These are phyloP conservation scores for Pichia phayaonensis DNA, from an alignment of 805 yeast species.

Conservation along the genomic window DNA sequence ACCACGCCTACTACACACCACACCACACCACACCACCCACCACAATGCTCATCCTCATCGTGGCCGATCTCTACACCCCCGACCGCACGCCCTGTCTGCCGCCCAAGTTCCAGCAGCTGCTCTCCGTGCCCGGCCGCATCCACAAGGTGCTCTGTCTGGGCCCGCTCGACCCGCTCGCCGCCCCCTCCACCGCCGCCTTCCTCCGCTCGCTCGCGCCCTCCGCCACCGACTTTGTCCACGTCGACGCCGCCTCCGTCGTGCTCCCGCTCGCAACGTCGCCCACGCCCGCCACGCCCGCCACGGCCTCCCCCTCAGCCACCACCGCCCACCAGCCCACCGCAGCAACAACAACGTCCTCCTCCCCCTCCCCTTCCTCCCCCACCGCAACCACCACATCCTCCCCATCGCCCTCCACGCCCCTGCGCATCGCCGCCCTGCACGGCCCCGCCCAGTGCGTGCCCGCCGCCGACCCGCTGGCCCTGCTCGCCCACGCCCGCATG, in stretches of 20 bases:
- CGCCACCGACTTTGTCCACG: not conserved
- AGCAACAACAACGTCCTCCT: no score
- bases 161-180: not conserved
- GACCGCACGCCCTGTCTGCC: not conserved
- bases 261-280: not conserved
- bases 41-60: not conserved
- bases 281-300: not conserved
- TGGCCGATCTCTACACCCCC: not conserved
- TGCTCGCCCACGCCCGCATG: slow-evolving; percentile 77
- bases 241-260: not conserved
- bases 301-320: no score
- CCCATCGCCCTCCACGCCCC: not conserved
- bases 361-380: not conserved
- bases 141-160: not conserved
- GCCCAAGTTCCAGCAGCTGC: not conserved
- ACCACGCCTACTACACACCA: no score
- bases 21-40: not conserved
- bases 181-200: not conserved
- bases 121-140: not conserved
- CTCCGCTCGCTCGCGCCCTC: not conserved
- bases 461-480: slow-evolving; percentile 63
- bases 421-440: not conserved
- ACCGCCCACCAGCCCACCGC: no score
- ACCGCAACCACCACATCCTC: no score
- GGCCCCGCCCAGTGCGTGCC: not conserved